Evolutionary conservation across 768 basidiomycete species (phyloP).

Genomic region (Tricholoma hemisulphureum): DNA sequence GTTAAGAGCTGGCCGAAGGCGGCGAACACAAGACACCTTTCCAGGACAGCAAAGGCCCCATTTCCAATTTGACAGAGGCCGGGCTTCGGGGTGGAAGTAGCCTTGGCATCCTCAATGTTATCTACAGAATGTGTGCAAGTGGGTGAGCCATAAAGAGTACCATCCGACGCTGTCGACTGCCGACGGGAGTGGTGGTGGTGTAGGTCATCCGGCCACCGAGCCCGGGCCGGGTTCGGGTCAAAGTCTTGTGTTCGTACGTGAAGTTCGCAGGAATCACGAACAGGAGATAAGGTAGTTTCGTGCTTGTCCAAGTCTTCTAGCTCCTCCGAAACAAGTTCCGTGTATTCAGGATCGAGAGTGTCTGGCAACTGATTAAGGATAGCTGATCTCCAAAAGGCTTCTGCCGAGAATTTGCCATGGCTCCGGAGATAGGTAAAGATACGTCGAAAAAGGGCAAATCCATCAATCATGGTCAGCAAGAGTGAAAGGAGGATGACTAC

Average conservation of each 20-base stretch:
- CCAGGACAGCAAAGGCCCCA: constrained; percentile 50
- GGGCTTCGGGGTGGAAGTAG: constrained; percentile 13
- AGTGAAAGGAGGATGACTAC: constrained; percentile 38
- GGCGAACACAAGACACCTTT: constrained; percentile 67
- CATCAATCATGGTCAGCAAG: constrained; percentile 47
- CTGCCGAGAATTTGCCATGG: constrained; percentile 44
- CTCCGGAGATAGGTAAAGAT: constrained; percentile 46
- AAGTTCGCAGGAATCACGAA: constrained; percentile 30
- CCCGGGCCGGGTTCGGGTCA: constrained; percentile 42
- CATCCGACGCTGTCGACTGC: constrained; percentile 48
- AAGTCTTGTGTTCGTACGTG: constrained; percentile 26
- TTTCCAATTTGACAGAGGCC: constrained; percentile 42
- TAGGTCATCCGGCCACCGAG: constrained; percentile 54
- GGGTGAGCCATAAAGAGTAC: constrained; percentile 49
- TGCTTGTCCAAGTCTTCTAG: constrained; percentile 51
- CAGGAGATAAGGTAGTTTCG: constrained; percentile 32
- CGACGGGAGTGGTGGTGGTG: constrained; percentile 38
- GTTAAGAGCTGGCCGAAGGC: constrained; percentile 64
- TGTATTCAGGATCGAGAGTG: constrained; percentile 48
- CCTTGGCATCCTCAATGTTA: constrained; percentile 47
- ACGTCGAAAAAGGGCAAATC: constrained; percentile 49
- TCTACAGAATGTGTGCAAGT: constrained; percentile 56
- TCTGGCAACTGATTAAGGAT: constrained; percentile 44
- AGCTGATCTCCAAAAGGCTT: constrained; percentile 55
- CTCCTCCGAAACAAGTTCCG: constrained; percentile 54